These are phyloP conservation scores for Fabrea salina DNA, from an alignment of 169 alveolate species.

Conservation along the genomic window DNA sequence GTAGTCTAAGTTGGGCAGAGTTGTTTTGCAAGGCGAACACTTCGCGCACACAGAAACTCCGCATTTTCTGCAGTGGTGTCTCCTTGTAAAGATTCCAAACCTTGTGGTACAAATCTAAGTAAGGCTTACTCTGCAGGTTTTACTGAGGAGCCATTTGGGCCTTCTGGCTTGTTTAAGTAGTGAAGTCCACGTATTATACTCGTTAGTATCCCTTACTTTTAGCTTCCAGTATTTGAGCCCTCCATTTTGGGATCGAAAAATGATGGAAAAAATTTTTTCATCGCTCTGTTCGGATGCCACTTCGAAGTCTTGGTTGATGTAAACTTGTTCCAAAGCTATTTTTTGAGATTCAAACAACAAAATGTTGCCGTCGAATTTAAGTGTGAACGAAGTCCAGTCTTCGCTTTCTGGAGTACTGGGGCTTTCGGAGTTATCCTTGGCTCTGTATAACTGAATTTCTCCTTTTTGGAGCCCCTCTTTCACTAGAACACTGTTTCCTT, in stretches of 20 bases:
- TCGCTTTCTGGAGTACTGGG: too few relatives aligned
- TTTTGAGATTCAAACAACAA: too few relatives aligned
- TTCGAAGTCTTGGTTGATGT: slow-evolving; percentile 3
- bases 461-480: too few relatives aligned
- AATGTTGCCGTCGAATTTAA: too few relatives aligned
- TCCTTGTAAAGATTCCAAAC: background rate
- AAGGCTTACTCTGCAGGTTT: slow-evolving; percentile 38
- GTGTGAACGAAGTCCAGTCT: too few relatives aligned
- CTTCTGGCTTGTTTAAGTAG: background rate
- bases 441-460: too few relatives aligned
- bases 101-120: slow-evolving; percentile 84
- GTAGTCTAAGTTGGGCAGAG: background rate
- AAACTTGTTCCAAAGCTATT: background rate
- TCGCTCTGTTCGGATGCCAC: background rate
- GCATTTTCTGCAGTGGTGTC: slow-evolving; percentile 20
- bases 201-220: background rate
- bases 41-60: background rate
- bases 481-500: too few relatives aligned
- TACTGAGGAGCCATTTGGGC: background rate
- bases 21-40: slow-evolving; percentile 4
- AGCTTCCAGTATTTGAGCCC: background rate
- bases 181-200: background rate
- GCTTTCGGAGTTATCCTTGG: too few relatives aligned
- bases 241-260: background rate
- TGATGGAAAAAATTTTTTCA: background rate